Evolutionary conservation across 306 rosid genomes (phyloP).

Genomic region (Acacia confusa): DNA sequence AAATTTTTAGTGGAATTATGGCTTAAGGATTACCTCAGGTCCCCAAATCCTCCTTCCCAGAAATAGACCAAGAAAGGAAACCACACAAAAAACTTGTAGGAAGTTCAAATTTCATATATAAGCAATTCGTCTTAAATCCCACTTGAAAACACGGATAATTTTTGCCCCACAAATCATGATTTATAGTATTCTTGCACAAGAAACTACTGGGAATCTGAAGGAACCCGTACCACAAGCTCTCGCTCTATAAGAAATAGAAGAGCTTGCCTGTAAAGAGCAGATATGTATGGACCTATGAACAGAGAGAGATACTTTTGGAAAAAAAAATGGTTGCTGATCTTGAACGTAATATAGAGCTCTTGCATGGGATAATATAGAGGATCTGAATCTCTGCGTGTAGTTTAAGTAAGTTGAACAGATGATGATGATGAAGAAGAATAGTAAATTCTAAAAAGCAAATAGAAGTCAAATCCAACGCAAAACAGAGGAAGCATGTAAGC

Average conservation of each 20-base stretch:
- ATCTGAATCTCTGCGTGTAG: background rate
- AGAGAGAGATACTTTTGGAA: constrained; percentile 43
- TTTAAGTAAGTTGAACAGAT: background rate
- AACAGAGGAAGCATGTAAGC: background rate
- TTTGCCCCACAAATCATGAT: background rate
- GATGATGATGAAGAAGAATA: background rate
- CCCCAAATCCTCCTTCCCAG: background rate
- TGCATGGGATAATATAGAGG: background rate
- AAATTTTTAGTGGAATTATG: background rate
- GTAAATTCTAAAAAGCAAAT: background rate
- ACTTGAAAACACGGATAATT: background rate
- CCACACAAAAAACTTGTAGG: background rate
- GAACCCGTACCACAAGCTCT: constrained; percentile 4
- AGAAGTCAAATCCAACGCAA: background rate
- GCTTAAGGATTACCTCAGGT: background rate
- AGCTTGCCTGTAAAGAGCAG: background rate
- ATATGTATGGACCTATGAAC: background rate
- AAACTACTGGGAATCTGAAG: constrained; percentile 18
- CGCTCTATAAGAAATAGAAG: background rate
- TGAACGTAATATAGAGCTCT: constrained; percentile 1
- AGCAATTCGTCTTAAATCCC: background rate
- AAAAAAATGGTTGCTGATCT: constrained; percentile 60
- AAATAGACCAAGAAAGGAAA: background rate
- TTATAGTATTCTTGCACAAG: constrained; percentile 22
- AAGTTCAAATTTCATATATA: background rate